Conservation (phyloP, 2,329 filamentous ascomycete genomes). For the Verticillium nonalfalfae region DNA sequence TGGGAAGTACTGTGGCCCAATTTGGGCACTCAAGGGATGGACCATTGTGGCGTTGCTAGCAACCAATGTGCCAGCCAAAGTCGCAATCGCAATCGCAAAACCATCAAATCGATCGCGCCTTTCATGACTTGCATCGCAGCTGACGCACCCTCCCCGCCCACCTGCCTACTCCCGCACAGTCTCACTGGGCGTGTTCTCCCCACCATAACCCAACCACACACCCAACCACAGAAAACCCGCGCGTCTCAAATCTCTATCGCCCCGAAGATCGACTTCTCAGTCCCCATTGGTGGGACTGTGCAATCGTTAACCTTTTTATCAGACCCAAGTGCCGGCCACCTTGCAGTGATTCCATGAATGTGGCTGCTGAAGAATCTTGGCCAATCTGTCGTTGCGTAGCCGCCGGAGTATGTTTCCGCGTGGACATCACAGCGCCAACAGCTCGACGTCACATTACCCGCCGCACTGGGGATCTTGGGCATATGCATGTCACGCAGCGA, state of each 20-base stretch:
- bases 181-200: not conserved
- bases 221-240: not conserved
- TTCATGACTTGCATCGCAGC: not conserved
- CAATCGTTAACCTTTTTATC: not conserved
- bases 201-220: not conserved
- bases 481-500: not conserved
- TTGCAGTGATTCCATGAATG: not conserved
- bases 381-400: not conserved
- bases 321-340: not conserved
- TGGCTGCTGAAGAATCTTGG: not conserved
- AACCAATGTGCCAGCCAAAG: not conserved
- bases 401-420: not conserved
- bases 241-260: not conserved
- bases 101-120: not conserved
- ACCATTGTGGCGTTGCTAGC: not conserved
- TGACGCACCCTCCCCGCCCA: not conserved
- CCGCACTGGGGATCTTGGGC: not conserved
- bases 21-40: too few relatives aligned
- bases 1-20: too few relatives aligned
- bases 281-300: not conserved
- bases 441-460: not conserved
- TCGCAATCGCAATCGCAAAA: not conserved
- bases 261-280: not conserved
- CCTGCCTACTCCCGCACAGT: not conserved
- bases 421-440: not conserved